Base-by-base conservation (phyloP, 2,329 filamentous ascomycete genomes). In the Epichloe coenophiala region DNA sequence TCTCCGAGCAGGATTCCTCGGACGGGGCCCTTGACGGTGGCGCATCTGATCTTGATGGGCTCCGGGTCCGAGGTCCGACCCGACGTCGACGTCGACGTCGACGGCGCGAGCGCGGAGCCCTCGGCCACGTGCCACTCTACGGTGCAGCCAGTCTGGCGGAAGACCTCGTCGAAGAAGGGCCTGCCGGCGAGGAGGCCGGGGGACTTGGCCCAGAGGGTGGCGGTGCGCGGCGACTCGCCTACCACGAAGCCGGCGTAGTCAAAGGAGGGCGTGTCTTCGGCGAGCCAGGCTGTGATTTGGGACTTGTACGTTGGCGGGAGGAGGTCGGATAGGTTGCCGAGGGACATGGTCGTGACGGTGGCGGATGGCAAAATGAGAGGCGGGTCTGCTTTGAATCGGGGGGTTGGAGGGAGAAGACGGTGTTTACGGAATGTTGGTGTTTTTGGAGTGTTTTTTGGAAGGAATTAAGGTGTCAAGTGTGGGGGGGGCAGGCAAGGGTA, bases 241-340 rank as follows among this genome's bases (percentile, higher is more conserved):
- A 98, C 93, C 6, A 98, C 93, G 67, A 95, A 98, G 54, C 93
- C 93, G 61, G 88, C 93, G 66, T 95, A 96, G 74, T 98, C 93
- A 69, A 95, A 91, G 49, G 88, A 93, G 4, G 93, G 93, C 3
- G 89, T 94, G 71, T 98, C 93, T 70, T 98, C 93, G 61, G 89
- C 86, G 13, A 96, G 84, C 93, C 93, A 98, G 61, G 78, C 71
- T 23, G 83, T 78, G 55, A 96, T 80, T 57, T 83, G 78, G 47
- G 82, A 77, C 66, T 91, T 95, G 81, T 88, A 96, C 56, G 83
- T 86, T 21, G 83, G 78, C 0, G 91, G 90, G 42, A 97, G 81
- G 56, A 97, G 80, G 65, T 95, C 81, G 60, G 71, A 70, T 48
- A 75, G 69, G 47, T 64, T 63, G 65, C 73, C 74, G 42, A 46